phyloP scores from a whole-genome alignment of 2,329 filamentous ascomycete genomes.

The Tolypocladium sp. region DNA sequence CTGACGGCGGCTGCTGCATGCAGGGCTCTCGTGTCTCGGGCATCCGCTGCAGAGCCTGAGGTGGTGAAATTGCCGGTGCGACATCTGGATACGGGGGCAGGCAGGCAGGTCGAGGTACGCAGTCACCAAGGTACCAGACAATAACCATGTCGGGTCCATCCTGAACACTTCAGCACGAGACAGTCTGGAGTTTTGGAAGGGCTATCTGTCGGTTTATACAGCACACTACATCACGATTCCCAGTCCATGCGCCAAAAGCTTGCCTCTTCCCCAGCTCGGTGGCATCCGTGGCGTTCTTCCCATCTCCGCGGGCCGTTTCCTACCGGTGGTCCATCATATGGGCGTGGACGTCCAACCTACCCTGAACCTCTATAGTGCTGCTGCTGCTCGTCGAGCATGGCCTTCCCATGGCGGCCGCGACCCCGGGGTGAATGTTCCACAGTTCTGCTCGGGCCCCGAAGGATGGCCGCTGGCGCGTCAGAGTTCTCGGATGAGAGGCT shows the following conservation, averaged over 20 bases:
- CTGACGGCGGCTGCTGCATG: background rate
- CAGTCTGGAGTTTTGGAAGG: background rate
- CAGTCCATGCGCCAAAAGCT: too few relatives aligned
- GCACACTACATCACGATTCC: too few relatives aligned
- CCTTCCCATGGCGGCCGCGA: background rate
- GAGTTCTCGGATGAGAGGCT: constrained; percentile 27
- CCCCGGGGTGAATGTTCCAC: background rate
- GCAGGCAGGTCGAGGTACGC: too few relatives aligned
- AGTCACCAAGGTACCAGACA: background rate
- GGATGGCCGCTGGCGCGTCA: background rate
- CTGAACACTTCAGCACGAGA: background rate
- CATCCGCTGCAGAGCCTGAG: background rate
- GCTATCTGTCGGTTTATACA: background rate
- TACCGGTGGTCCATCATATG: background rate
- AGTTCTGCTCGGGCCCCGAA: background rate
- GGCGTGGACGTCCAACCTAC: background rate
- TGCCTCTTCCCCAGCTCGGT: too few relatives aligned
- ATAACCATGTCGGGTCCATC: background rate
- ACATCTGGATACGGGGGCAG: background rate
- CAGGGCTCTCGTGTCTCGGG: background rate
- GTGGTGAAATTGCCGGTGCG: background rate
- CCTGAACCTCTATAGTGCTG: background rate
- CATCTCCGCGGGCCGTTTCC: background rate
- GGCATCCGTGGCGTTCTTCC: background rate
- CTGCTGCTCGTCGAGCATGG: background rate